These are phyloP conservation scores for Cystobasidium onofrii DNA, from an alignment of 768 basidiomycete species.

Conservation along the genomic window DNA sequence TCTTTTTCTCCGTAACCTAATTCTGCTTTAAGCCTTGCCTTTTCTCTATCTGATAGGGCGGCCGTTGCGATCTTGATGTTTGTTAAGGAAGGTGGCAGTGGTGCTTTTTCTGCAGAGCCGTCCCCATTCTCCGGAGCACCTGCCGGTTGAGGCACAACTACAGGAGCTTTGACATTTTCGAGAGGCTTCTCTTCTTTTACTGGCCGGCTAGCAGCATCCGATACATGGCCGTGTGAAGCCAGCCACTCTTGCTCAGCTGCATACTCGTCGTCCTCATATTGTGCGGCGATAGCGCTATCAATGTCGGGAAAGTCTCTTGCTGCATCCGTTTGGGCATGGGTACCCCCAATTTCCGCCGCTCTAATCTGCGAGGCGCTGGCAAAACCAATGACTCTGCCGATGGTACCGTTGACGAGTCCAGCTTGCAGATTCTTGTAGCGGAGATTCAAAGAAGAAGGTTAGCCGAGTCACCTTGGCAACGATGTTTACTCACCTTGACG, in stretches of 20 bases:
- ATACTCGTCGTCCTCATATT: not conserved
- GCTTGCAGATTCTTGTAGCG: conserved; percentile 55
- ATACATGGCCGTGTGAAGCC: not conserved
- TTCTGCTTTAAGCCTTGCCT: not conserved
- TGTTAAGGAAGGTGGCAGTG: not conserved
- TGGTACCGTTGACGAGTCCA: conserved; percentile 79
- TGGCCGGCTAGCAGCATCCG: not conserved
- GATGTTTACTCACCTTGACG: conserved; percentile 50
- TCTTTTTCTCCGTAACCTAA: not conserved
- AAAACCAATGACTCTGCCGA: conserved; percentile 76
- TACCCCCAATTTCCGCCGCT: conserved; percentile 23
- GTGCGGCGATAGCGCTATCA: not conserved
- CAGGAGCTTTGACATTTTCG: not conserved
- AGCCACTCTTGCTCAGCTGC: not conserved
- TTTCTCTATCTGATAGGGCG: conserved; percentile 21
- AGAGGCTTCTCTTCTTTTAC: not conserved
- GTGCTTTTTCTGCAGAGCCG: not conserved
- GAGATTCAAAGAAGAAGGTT: not conserved
- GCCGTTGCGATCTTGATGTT: conserved; percentile 19
- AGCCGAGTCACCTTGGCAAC: not conserved
- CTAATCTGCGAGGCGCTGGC: conserved; percentile 48
- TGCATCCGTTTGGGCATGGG: conserved; percentile 30
- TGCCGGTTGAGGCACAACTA: not conserved
- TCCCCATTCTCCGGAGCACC: not conserved
- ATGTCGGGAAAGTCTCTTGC: not conserved